Evolutionary conservation across 768 basidiomycete species (phyloP).

Genomic region (Lentinus brumalis): DNA sequence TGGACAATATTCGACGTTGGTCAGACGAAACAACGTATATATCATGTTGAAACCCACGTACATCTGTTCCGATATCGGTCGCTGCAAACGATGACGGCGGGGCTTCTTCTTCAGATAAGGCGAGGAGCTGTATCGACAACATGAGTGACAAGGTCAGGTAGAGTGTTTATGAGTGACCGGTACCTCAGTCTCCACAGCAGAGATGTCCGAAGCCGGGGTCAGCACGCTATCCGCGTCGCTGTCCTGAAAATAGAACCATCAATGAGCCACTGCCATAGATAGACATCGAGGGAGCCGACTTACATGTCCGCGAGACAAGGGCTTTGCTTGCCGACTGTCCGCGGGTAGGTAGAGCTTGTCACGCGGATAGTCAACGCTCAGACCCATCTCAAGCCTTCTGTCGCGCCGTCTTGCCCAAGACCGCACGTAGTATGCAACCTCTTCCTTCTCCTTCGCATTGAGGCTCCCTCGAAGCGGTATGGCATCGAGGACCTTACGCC

Average conservation of each 20-base stretch:
- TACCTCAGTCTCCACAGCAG: slow-evolving; percentile 22
- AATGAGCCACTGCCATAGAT: not conserved
- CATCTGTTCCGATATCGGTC: slow-evolving; percentile 14
- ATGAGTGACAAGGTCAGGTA: not conserved
- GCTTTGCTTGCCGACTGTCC: not conserved
- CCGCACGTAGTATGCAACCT: slow-evolving; percentile 35
- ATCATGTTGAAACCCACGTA: slow-evolving; percentile 1
- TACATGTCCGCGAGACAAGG: slow-evolving; percentile 4
- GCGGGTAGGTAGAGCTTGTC: slow-evolving; percentile 1
- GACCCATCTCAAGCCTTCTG: slow-evolving; percentile 22
- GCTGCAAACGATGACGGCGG: slow-evolving; percentile 27
- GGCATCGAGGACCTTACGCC: slow-evolving; percentile 39
- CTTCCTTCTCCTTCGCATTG: slow-evolving; percentile 39
- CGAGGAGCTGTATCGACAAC: slow-evolving; percentile 11
- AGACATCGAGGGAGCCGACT: not conserved
- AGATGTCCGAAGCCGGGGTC: slow-evolving; percentile 11
- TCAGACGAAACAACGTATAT: not conserved
- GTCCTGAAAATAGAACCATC: not conserved
- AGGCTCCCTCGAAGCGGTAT: slow-evolving; percentile 41
- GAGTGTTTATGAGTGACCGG: not conserved
- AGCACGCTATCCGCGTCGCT: slow-evolving; percentile 17
- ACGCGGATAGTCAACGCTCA: slow-evolving; percentile 13
- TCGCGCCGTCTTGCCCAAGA: slow-evolving; percentile 33
- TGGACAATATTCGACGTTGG: not conserved
- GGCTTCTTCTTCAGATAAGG: slow-evolving; percentile 20